phyloP scores from a whole-genome alignment of 2,329 filamentous ascomycete genomes.

The Clonostachys rosea region DNA sequence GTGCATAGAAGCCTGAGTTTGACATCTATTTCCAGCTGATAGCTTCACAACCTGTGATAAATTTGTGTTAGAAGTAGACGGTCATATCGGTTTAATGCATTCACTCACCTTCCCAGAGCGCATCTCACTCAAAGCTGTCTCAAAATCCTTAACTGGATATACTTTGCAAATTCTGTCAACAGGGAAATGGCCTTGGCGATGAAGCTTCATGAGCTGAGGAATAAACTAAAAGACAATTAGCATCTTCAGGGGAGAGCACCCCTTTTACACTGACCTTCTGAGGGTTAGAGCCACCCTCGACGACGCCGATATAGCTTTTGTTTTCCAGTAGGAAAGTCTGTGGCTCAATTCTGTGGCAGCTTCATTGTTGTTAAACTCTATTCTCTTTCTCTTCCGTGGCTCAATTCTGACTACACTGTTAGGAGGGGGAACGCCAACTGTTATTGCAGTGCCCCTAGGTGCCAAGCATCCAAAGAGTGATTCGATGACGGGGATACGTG shows the following conservation, averaged over 20 bases:
- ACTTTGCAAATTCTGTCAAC: slow-evolving; percentile 1
- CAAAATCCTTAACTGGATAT: not conserved
- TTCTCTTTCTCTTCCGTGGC: no score
- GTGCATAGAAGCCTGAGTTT: no score
- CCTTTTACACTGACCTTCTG: slow-evolving; percentile 1
- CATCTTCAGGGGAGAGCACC: no score
- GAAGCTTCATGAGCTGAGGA: not conserved
- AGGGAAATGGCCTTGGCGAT: not conserved
- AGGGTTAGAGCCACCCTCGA: slow-evolving; percentile 13
- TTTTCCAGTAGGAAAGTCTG: slow-evolving; percentile 11
- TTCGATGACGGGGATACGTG: slow-evolving; percentile 9
- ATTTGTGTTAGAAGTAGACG: not conserved
- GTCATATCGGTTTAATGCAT: not conserved
- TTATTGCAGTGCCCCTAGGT: slow-evolving; percentile 15
- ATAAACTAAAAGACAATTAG: not conserved
- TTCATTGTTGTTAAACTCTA: no score
- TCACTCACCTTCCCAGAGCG: not conserved
- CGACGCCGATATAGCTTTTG: slow-evolving; percentile 15
- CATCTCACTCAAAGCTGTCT: not conserved
- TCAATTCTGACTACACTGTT: slow-evolving; percentile 9
- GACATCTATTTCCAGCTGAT: not conserved
- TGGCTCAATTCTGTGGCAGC: slow-evolving; percentile 12
- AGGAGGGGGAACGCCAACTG: slow-evolving; percentile 15
- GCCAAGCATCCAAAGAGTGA: slow-evolving; percentile 10
- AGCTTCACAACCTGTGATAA: not conserved